These are phyloP conservation scores for Prototheca wickerhamii DNA, from an alignment of 163 green algal genomes.

Conservation along the genomic window DNA sequence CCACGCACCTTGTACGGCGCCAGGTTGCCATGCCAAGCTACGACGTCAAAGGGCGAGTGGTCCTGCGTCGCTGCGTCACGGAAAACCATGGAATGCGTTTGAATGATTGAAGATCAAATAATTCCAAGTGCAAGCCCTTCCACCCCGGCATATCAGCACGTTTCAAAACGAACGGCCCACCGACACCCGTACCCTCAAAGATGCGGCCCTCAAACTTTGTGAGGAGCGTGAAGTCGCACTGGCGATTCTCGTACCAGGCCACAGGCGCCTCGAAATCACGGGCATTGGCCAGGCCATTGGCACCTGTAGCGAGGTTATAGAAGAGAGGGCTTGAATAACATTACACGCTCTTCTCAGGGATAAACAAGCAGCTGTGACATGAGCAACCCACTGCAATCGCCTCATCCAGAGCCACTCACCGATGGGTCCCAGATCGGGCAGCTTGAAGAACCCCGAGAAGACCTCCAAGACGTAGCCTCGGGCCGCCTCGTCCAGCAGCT, in stretches of 20 bases:
- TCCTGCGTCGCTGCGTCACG: slow-evolving; percentile 47
- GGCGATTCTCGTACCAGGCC: slow-evolving; percentile 75
- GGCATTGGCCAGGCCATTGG: slow-evolving; percentile 83
- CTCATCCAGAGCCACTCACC: slow-evolving; percentile 39
- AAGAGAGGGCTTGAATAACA: neutral
- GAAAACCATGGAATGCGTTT: too few species aligned
- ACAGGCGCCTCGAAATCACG: slow-evolving; percentile 79
- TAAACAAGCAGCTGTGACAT: neutral
- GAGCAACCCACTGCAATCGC: neutral
- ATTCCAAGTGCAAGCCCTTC: too few species aligned
- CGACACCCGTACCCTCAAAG: neutral
- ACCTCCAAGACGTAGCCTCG: slow-evolving; percentile 65
- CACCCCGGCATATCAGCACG: too few species aligned
- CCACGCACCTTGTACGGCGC: slow-evolving; percentile 70
- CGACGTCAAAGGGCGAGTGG: slow-evolving; percentile 92
- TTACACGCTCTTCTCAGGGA: neutral
- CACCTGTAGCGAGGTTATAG: slow-evolving; percentile 35
- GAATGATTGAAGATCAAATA: too few species aligned
- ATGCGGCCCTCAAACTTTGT: slow-evolving; percentile 75
- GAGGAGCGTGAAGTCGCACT: slow-evolving; percentile 51
- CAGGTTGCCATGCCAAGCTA: slow-evolving; percentile 91
- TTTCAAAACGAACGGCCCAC: too few species aligned
- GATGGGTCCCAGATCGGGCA: slow-evolving; percentile 89
- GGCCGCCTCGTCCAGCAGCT: slow-evolving; percentile 34
- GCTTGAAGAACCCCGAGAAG: slow-evolving; percentile 75